These are phyloP conservation scores for Sicyos baderoa DNA, from an alignment of 306 rosid genomes.

Conservation along the genomic window DNA sequence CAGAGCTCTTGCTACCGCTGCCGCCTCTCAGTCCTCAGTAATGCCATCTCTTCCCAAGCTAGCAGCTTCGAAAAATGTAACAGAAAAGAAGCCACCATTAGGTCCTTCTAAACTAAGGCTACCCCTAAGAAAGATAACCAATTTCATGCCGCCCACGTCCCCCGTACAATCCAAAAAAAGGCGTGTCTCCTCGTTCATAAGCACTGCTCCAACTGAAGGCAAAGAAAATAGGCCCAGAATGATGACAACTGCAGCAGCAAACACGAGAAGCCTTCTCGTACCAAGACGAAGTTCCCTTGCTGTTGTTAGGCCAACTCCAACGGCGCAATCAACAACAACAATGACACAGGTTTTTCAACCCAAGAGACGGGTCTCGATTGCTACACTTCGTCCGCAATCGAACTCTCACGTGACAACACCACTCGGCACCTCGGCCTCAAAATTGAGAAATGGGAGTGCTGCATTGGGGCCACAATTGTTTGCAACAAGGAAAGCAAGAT, in stretches of 20 bases:
- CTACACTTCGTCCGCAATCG: constrained; percentile 53
- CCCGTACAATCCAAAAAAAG: constrained; percentile 39
- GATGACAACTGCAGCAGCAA: constrained; percentile 26
- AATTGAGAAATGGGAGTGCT: constrained; percentile 29
- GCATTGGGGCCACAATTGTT: constrained; percentile 35
- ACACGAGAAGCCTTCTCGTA: constrained; percentile 23
- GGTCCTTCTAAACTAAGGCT: constrained; percentile 57
- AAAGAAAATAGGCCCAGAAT: constrained; percentile 58
- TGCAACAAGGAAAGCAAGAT: constrained; percentile 41
- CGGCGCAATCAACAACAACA: constrained; percentile 15
- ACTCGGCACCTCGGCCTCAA: constrained; percentile 37
- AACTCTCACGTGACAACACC: constrained; percentile 44
- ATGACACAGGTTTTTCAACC: constrained; percentile 52
- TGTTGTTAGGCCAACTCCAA: constrained; percentile 38
- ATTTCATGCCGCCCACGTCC: constrained; percentile 47
- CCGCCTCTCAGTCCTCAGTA: constrained; percentile 17
- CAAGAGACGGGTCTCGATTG: constrained; percentile 82
- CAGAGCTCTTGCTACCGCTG: constrained; percentile 41
- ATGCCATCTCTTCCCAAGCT: constrained; percentile 25
- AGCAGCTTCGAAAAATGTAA: constrained; percentile 27
- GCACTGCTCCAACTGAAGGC: constrained; percentile 28
- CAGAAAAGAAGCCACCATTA: constrained; percentile 69
- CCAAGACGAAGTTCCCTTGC: constrained; percentile 66
- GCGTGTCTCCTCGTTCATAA: constrained; percentile 21
- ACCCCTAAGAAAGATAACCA: constrained; percentile 66